Evolutionary conservation across 805 yeast species (phyloP).

Genomic region (Metschnikowia koreensis): DNA sequence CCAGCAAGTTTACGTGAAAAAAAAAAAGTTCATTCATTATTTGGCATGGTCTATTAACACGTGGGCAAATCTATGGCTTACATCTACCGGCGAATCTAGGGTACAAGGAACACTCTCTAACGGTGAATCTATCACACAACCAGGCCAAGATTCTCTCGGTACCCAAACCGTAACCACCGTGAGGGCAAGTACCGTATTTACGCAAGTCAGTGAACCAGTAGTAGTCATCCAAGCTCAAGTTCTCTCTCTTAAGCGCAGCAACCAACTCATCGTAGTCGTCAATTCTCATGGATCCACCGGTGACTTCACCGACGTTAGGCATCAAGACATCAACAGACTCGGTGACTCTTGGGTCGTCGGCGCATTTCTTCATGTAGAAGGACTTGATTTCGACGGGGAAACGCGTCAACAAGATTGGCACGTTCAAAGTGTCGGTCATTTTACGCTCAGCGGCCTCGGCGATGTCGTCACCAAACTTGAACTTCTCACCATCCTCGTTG

Average conservation of each 20-base stretch:
- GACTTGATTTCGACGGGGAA: slow-evolving; percentile 98
- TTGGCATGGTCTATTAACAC: slow-evolving; percentile 3
- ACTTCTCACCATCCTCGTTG: slow-evolving; percentile 91
- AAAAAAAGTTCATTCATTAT: background rate
- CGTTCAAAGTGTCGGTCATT: slow-evolving; percentile 94
- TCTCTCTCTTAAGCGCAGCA: slow-evolving; percentile 92
- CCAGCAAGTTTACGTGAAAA: background rate
- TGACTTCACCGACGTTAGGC: slow-evolving; percentile 99
- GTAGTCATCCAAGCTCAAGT: slow-evolving; percentile 76
- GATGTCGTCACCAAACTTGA: slow-evolving; percentile 97
- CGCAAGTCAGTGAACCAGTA: slow-evolving; percentile 97
- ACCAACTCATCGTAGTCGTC: slow-evolving; percentile 74
- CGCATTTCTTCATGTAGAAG: slow-evolving; percentile 93
- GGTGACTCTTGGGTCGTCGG: slow-evolving; percentile 89
- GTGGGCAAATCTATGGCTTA: slow-evolving; percentile 63
- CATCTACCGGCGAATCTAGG: slow-evolving; percentile 99
- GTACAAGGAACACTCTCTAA: slow-evolving; percentile 95
- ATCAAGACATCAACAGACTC: slow-evolving; percentile 97
- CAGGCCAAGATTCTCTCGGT: slow-evolving; percentile 98
- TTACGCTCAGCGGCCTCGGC: slow-evolving; percentile 99
- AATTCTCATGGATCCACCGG: slow-evolving; percentile 99
- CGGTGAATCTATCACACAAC: slow-evolving; percentile 97
- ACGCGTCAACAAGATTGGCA: slow-evolving; percentile 85
- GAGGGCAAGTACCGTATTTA: slow-evolving; percentile 96
- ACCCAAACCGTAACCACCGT: slow-evolving; percentile 99